Conservation (phyloP, 176 grass and related monocot genomes). For the Thinopyrum elongatum region DNA sequence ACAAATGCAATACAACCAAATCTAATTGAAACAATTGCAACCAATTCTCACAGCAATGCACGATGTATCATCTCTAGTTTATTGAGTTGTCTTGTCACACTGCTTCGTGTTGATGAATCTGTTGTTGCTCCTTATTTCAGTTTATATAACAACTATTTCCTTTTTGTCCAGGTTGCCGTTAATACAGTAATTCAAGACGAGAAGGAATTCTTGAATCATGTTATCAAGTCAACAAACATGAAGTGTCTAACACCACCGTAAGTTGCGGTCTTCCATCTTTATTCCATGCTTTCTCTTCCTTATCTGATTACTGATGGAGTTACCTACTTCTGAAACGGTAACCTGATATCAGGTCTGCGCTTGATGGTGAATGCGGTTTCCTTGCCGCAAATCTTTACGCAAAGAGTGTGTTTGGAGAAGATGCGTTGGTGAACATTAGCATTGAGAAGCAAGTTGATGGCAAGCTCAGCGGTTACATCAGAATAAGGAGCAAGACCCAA, state of each 20-base stretch:
- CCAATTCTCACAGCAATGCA: not conserved
- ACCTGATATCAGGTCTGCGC: constrained; percentile 43
- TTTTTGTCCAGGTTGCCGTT: constrained; percentile 59
- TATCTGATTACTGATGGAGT: not conserved
- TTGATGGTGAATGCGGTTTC: constrained; percentile 75
- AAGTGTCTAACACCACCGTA: constrained; percentile 85
- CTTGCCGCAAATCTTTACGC: constrained; percentile 73
- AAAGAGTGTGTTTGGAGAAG: constrained; percentile 77
- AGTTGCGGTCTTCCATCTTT: not conserved
- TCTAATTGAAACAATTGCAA: not conserved
- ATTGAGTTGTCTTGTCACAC: not conserved
- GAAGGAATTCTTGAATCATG: constrained; percentile 85
- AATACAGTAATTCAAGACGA: constrained; percentile 80
- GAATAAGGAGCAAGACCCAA: constrained; percentile 85
- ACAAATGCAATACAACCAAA: not conserved
- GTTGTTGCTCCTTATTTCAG: not conserved
- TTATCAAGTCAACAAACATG: constrained; percentile 95
- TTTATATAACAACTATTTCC: not conserved
- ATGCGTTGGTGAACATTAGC: constrained; percentile 83
- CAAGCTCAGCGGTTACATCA: constrained; percentile 76
- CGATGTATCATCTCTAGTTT: not conserved
- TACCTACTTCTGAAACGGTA: not conserved
- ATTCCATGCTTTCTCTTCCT: not conserved
- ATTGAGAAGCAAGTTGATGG: constrained; percentile 71
- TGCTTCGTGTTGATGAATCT: not conserved